Conservation (phyloP, 139 green algal species). For the Spirogloea muscicola region DNA sequence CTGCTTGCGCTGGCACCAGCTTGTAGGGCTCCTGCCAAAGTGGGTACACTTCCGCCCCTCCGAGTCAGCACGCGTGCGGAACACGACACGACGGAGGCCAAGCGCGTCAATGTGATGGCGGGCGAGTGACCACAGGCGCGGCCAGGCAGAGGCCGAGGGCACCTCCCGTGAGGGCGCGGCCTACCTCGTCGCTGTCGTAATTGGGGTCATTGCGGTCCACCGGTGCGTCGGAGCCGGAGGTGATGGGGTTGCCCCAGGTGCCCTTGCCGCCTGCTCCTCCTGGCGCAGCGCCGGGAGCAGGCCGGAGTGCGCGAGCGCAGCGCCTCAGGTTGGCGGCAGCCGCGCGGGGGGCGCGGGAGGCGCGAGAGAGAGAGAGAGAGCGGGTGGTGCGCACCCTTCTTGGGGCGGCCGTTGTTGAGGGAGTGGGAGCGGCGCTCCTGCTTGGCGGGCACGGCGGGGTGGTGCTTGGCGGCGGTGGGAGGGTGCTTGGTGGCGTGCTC, state of each 20-base stretch:
- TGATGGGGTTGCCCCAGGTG: slow-evolving; percentile 30
- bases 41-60: neutral
- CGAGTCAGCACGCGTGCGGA: neutral
- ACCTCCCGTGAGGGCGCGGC: neutral
- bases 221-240: neutral
- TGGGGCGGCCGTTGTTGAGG: slow-evolving; percentile 26
- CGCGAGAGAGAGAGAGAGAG: too few species aligned
- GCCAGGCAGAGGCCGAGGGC: neutral
- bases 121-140: neutral
- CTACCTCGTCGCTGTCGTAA: slow-evolving; percentile 38
- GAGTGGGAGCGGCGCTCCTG: slow-evolving; percentile 29
- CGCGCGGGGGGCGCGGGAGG: too few species aligned
- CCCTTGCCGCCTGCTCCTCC: slow-evolving; percentile 22
- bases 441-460: slow-evolving; percentile 13
- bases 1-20: slow-evolving; percentile 18
- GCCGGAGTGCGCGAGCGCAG: too few species aligned
- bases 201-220: slow-evolving; percentile 40
- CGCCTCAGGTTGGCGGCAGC: too few species aligned
- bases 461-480: slow-evolving; percentile 7
- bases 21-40: slow-evolving; percentile 24
- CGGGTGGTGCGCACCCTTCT: slow-evolving; percentile 35
- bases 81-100: neutral
- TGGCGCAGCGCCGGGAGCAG: too few species aligned
- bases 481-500: slow-evolving; percentile 31
- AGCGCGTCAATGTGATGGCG: neutral